Base-by-base conservation (phyloP, 2,329 filamentous ascomycete species). In the Neocatenulostroma microsporum region DNA sequence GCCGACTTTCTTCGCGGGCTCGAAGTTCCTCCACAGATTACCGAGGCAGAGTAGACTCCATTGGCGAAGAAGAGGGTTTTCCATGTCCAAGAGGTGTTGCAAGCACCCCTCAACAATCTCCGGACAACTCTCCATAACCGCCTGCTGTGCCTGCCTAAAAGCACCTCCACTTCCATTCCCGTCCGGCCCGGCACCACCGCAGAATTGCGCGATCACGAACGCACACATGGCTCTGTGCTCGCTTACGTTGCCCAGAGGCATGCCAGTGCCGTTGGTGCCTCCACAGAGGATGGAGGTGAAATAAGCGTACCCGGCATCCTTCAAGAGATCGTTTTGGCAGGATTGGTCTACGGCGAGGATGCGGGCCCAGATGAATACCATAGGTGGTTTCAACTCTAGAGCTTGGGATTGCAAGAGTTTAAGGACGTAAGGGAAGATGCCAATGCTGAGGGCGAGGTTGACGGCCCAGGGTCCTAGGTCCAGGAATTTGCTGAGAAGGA, bases 191-290 rank as follows among this genome's bases (percentile, higher is more conserved):
- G n/a, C n/a, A 46, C 84, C 84, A 57, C 91, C 94, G 74, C 91
- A 98, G 45, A 98, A 86, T 74, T 95, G 94, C 18, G 89, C 84
- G 27, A 96, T 77, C 44, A 98, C 94, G 57, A 98, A 98, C 2
- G 91, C 88, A 59, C 91, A 96, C 91, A 98, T 98, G 28, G 91
- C 91, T 55, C 93, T 86, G 67, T 98, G 91, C 63, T 96, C 91
- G 49, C 87, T 85, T 37, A 80, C 80, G 56, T 95, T 93, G 21
- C 82, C 79, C 15, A 94, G 82, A 0, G 87, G 86, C 33, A 96
- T 80, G 2, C 78, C 64, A 51, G 46, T 48, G n/a, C 48, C 47
- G 12, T 88, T 86, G 54, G 88, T 89, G n/a, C n/a, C n/a, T n/a
- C n/a, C n/a, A n/a, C n/a, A n/a, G 46, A 96, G 73, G 36, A 96